Evolutionary conservation across 1,284 basidiomycete species (phyloP), one percentile per base, ranked within the genome.

Genomic region (Cutaneotrichosporon cavernicola): DNA sequence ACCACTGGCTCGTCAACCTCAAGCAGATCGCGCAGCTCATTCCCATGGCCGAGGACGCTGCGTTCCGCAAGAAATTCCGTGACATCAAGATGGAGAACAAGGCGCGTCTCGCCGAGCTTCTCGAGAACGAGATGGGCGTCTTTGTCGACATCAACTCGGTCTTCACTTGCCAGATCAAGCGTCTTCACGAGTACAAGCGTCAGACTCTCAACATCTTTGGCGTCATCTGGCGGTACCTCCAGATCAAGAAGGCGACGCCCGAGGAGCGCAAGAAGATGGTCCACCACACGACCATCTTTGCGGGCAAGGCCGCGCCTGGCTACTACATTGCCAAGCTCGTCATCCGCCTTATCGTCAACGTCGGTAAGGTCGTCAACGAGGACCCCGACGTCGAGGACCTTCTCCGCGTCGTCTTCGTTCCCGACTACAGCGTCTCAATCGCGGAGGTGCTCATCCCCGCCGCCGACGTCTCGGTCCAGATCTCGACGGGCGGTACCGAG

Each of bases 121-220:
- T 96, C 32, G 85, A 91, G 80, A 80, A 80, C 13, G 90, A 87
- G 5, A 82, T 95, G 26, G 91, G 92, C 16, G 68, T 84, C 66
- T 85, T 78, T 34, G 83, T 96, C 65, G 88, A 80, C 60, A 67
- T 90, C 34, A 82, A 88, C 60, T 91, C 90, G 30, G 85, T 96
- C 84, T 96, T 94, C 74, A 91, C 94, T 74, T 89, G 94, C 18
- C 93, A 96, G 80, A 90, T 93, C 75, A 96, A 95, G 85, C 88
- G 90, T 58, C 70, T 81, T 4, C 77, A 79, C 72, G 78, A 65
- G 83, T 95, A 95, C 80, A 96, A 95, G 86, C 87, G 79, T 51
- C 80, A 81, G 65, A 78, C 78, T 0, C 69, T 81, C 56, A 79
- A 80, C 73, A 74, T 81, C 66, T 79, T 80, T 58, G 91, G 90